Base-by-base conservation (phyloP, 768 basidiomycete genomes). In the Mycena haematopus region DNA sequence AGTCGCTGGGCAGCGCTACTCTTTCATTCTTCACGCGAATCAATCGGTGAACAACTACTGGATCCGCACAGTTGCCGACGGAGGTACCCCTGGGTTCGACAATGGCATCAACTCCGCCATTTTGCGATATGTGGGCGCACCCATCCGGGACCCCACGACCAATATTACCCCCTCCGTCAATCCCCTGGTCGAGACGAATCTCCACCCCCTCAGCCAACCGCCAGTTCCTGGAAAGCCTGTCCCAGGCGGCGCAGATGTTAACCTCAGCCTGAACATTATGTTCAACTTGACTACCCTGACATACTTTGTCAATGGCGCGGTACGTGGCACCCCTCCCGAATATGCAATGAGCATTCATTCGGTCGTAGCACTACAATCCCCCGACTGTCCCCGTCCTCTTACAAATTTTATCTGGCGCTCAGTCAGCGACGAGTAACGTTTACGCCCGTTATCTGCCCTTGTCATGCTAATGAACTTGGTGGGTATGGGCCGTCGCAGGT, bases 21-120 rank as follows among this genome's bases (percentile, higher is more conserved):
- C 81, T 13, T 69, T 74, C 49, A 70, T 81, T 13, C 70, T 82
- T 72, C 70, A 70, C 6, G 77, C 79, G n/a, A 59, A 77, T 62
- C 76, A 83, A 51, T 56, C 76, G 0, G 66, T 80, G 29, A 72
- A 67, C 10, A 84, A 82, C 63, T 85, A 84, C 68, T 84, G 73
- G 70, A 67, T 71, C 29, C 69, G 72, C 14, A 59, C 69, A 11
- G 52, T 56, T 13, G 72, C 19, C 54, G 68, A 40, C 60, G 70
- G 61, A 35, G 64, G 74, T 1, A 61, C 46, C 7, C 52, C 73
- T 15, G 76, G 68, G 6, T 80, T 80, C 56, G 67, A 61, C 0
- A 72, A 71, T 19, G 78, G 78, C 10, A 73, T 79, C 62, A 84
- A 83, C 69, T 76, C 76, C 35, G 85, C 83, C 10, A 84, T 87